phyloP scores from a whole-genome alignment of 2,329 filamentous ascomycete species.

The Helminthosporium solani region DNA sequence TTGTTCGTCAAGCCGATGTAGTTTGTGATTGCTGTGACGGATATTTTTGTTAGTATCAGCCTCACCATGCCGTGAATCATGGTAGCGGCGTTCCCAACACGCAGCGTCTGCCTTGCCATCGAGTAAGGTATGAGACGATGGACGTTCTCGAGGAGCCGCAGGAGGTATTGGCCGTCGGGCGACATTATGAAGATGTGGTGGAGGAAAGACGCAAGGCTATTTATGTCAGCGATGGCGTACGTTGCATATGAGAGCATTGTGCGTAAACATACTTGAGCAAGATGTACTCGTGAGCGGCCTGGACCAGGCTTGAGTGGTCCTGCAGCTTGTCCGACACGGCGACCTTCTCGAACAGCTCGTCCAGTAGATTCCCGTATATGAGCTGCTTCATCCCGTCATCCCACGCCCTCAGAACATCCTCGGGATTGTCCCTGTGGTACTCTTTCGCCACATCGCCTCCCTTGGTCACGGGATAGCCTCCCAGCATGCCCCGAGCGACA shows the following conservation, averaged over 20 bases:
- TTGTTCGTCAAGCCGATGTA: constrained; percentile 73
- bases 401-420: constrained; percentile 65
- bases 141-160: constrained; percentile 69
- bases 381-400: constrained; percentile 65
- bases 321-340: constrained; percentile 63
- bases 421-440: constrained; percentile 61
- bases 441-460: constrained; percentile 39
- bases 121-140: constrained; percentile 72
- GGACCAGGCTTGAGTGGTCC: constrained; percentile 61
- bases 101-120: constrained; percentile 70
- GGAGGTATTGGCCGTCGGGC: constrained; percentile 71
- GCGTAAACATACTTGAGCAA: constrained; percentile 71
- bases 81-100: constrained; percentile 74
- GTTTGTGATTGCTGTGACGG: constrained; percentile 71
- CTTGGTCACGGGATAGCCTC: constrained; percentile 54
- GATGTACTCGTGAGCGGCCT: constrained; percentile 66
- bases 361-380: constrained; percentile 67
- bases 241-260: rapidly evolving
- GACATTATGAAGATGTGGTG: constrained; percentile 73
- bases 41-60: constrained; percentile 74
- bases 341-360: constrained; percentile 64
- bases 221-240: constrained; percentile 2
- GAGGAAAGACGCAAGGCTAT: constrained; percentile 69
- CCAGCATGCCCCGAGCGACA: constrained; percentile 65
- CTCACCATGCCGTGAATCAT: constrained; percentile 77